Conservation (phyloP, 305 asterid genomes). For the Fraxinus nigra region DNA sequence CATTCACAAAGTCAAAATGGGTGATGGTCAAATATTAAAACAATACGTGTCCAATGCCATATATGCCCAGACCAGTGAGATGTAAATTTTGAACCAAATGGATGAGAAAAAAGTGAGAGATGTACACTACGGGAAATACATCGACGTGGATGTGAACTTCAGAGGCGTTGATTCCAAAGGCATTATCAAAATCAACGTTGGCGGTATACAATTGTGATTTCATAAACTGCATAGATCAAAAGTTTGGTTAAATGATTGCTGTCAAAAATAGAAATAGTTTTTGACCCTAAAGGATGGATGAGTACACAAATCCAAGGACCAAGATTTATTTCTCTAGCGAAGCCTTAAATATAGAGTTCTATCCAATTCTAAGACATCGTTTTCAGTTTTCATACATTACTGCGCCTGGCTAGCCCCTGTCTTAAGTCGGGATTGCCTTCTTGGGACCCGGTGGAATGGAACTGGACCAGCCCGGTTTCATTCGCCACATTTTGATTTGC, state of each 20-base stretch:
- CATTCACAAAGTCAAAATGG: neutral
- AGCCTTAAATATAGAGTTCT: neutral
- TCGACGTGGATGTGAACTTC: neutral
- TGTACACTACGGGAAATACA: neutral
- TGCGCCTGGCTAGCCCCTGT: neutral
- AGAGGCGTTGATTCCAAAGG: neutral
- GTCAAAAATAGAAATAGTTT: neutral
- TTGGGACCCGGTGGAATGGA: neutral
- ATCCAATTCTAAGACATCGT: neutral
- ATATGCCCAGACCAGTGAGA: neutral
- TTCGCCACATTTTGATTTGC: conserved; percentile 44
- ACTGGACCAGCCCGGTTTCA: neutral
- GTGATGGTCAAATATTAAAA: too few relatives aligned
- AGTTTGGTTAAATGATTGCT: neutral
- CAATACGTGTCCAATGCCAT: neutral
- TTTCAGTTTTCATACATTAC: neutral
- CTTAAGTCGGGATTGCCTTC: neutral
- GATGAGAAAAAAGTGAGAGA: neutral
- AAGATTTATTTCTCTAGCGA: neutral
- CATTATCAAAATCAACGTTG: neutral
- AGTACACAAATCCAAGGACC: neutral
- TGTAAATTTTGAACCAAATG: neutral
- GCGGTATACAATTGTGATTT: neutral
- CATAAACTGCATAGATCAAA: neutral
- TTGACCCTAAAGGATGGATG: neutral